Base-by-base conservation (phyloP, 2,329 filamentous ascomycete genomes). In the Trichophyton schoenleinii region DNA sequence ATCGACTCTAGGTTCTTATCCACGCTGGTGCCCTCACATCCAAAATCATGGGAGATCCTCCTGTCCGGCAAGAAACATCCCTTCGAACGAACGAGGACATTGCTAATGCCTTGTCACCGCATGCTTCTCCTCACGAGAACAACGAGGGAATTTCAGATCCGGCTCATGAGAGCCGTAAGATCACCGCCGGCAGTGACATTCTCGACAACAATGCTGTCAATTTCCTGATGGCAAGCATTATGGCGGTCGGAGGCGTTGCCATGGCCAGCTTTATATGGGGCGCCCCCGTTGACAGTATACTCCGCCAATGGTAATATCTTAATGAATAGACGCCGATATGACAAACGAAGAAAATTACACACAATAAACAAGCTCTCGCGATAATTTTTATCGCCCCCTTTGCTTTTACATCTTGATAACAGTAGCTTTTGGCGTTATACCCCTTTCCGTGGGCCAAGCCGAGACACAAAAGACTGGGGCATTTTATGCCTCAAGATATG, bases 121-220 rank as follows among this genome's bases (percentile, higher is more conserved):
- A 65, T 66, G 18, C 60, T 18, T 57, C 57, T 22, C 44, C 20
- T 8, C 31, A 11, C 9, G 31, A 58, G 11, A 3, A 48, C 15
- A 18, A 28, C 11, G 13, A 3, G n/a, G 25, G 44, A 31, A 8
- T 44, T n/a, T 42, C 63, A 38, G 67, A 70, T 7, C 59, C 62
- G 3, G 63, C 79, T 61, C 79, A 79, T 67, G 82, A 86, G 63
- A 86, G 85, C 59, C 78, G 87, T 18, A 76, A 84, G 3, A 74
- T 86, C 5, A 84, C 88, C 74, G 87, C 79, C 66, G 90, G 84
- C 71, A 58, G 79, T 76, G 82, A 96, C 71, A 72, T 95, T 64
- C 78, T 99, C 62, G 91, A 95, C 73, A 99, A 99, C 73, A 99
- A 99, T 73, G 88, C 89, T 60, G 91, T 99, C 68, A 99, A 99